phyloP scores from a whole-genome alignment of 164 flowering plant genomes.

The Umbilicus rupestris region DNA sequence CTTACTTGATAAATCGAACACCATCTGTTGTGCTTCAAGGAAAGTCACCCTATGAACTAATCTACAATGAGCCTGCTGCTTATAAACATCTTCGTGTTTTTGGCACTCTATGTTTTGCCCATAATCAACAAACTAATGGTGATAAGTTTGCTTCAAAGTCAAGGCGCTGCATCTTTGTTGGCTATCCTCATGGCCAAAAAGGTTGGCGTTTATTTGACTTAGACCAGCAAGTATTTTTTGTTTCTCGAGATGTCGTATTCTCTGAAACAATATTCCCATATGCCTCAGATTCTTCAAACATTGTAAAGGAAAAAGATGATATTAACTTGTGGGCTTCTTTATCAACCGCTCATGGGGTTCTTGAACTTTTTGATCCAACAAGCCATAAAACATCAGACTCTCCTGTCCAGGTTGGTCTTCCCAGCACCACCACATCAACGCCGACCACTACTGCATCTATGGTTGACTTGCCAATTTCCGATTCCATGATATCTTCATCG shows the following conservation, averaged over 20 bases:
- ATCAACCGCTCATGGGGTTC: too few relatives aligned
- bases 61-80: not conserved
- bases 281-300: too few relatives aligned
- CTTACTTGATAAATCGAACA: not conserved
- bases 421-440: too few relatives aligned
- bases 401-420: too few relatives aligned
- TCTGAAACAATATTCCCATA: too few relatives aligned
- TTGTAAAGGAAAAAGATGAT: too few relatives aligned
- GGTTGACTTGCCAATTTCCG: too few relatives aligned
- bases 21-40: not conserved
- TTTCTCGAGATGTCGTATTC: not conserved
- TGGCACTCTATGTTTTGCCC: not conserved
- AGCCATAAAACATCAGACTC: too few relatives aligned
- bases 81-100: not conserved
- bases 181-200: not conserved
- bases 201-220: not conserved
- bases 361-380: too few relatives aligned
- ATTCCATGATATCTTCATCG: too few relatives aligned
- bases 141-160: slow-evolving; percentile 1
- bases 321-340: too few relatives aligned
- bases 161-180: not conserved
- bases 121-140: not conserved
- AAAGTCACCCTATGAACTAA: not conserved
- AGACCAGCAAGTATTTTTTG: not conserved
- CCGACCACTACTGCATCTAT: too few relatives aligned